Percentiles rank a stretch among this genome's conserved stretches.
Conservation (phyloP, 2,329 filamentous ascomycete species). For the Phoma sp. region DNA sequence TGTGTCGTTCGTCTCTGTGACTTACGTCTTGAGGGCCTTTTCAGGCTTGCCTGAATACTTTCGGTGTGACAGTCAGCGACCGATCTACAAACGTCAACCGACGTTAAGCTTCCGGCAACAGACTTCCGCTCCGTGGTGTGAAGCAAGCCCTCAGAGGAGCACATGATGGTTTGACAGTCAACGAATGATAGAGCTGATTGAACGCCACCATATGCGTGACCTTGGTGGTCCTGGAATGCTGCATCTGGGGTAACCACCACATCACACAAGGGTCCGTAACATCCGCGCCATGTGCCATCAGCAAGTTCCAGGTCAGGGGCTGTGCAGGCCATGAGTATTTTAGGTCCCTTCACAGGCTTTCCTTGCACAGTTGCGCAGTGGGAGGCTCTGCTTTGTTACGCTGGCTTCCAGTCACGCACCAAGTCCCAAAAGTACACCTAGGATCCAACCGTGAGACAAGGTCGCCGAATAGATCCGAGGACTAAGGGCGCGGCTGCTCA, state of each 20-base stretch:
- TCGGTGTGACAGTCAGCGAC: constrained; percentile 8
- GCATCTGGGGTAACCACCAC: constrained; percentile 17
- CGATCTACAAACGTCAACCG: not conserved
- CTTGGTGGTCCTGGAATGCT: constrained; percentile 13
- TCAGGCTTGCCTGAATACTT: constrained; percentile 16
- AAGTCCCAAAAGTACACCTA: not conserved
- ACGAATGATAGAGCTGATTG: constrained; percentile 18
- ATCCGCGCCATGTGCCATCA: constrained; percentile 24
- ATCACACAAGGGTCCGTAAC: constrained; percentile 21
- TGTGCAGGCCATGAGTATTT: constrained; percentile 20
- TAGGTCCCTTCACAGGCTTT: not conserved
- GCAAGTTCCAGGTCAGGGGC: constrained; percentile 21
- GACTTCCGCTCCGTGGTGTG: not conserved
- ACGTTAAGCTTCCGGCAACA: not conserved
- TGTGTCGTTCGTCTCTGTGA: constrained; percentile 38
- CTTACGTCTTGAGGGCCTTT: constrained; percentile 42
- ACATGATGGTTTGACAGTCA: constrained; percentile 20
- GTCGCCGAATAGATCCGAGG: not conserved
- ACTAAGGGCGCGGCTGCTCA: not conserved
- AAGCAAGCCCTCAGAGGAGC: not conserved
- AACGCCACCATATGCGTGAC: constrained; percentile 32
- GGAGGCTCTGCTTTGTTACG: not conserved
- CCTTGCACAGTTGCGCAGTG: not conserved
- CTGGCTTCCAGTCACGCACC: not conserved
- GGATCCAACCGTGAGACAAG: not conserved